phyloP scores from a whole-genome alignment of 768 basidiomycete genomes.

The Agaricus sinodeliciosus region DNA sequence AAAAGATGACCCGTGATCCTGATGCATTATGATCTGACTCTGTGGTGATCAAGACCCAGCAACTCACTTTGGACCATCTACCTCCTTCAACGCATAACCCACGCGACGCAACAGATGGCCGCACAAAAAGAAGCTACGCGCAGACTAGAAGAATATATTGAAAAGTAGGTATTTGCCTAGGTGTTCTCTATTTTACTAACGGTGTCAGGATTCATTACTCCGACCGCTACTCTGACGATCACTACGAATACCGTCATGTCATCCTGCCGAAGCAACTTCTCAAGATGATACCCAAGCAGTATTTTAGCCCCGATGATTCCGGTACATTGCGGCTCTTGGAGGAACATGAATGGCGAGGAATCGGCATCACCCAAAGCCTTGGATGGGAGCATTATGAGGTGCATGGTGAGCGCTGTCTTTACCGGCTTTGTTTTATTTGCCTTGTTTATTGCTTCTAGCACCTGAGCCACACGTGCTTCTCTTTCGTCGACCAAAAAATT shows the following conservation, averaged over 20 bases:
- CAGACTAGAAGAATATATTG: slow-evolving; percentile 71
- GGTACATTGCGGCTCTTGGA: slow-evolving; percentile 76
- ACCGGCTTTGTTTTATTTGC: background rate
- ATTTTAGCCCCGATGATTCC: slow-evolving; percentile 67
- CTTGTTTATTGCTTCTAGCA: slow-evolving; percentile 35
- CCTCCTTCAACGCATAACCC: slow-evolving; percentile 16
- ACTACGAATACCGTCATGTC: slow-evolving; percentile 95
- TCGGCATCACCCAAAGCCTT: slow-evolving; percentile 92
- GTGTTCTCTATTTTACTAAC: slow-evolving; percentile 14
- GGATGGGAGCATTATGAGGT: slow-evolving; percentile 98
- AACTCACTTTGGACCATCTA: background rate
- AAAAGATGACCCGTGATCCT: background rate
- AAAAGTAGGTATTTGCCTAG: slow-evolving; percentile 41
- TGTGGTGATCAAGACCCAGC: slow-evolving; percentile 9
- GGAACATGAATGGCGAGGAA: slow-evolving; percentile 92
- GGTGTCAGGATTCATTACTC: slow-evolving; percentile 76
- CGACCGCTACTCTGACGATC: slow-evolving; percentile 87
- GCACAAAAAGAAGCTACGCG: slow-evolving; percentile 37
- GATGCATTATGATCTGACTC: slow-evolving; percentile 2
- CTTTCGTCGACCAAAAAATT: slow-evolving; percentile 79
- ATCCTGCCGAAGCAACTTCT: slow-evolving; percentile 93
- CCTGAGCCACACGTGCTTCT: slow-evolving; percentile 93
- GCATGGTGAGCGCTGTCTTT: slow-evolving; percentile 57
- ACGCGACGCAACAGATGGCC: slow-evolving; percentile 22
- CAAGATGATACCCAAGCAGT: slow-evolving; percentile 86